A percentile compares a stretch with the other conserved stretches of the same genome.
Evolutionary conservation across 2,329 filamentous ascomycete genomes (phyloP).

Genomic region (Dactylella cylindrospora): DNA sequence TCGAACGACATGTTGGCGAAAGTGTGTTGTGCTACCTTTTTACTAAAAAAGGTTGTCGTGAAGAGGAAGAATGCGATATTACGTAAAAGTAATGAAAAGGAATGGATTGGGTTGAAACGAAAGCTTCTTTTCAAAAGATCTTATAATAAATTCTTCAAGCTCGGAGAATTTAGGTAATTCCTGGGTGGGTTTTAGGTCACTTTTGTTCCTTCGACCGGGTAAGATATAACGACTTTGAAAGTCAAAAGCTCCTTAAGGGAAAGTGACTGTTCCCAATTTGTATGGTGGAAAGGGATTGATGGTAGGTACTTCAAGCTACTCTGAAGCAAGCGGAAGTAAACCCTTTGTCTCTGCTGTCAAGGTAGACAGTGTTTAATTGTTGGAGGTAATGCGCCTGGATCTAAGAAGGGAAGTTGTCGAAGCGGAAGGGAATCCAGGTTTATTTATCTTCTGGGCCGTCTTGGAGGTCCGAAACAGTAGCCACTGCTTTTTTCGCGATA

Average conservation of each 20-base stretch:
- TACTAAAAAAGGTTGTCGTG: not conserved
- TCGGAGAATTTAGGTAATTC: not conserved
- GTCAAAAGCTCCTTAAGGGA: constrained; percentile 20
- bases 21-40: no score
- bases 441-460: constrained; percentile 31
- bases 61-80: not conserved
- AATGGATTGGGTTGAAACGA: no score
- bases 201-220: constrained; percentile 9
- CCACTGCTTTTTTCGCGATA: constrained; percentile 15
- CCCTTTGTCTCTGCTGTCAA: constrained; percentile 6
- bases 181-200: not conserved
- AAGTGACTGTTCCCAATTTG: constrained; percentile 34
- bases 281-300: constrained; percentile 14
- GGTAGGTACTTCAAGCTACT: no score
- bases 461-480: no score
- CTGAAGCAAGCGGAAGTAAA: constrained; percentile 20
- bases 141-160: constrained; percentile 3
- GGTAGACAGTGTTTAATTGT: constrained; percentile 8
- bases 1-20: constrained; percentile 41
- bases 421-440: constrained; percentile 12
- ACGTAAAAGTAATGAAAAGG: not conserved
- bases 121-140: no score
- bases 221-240: constrained; percentile 4
- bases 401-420: constrained; percentile 36
- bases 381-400: constrained; percentile 38